phyloP scores from a whole-genome alignment of 345 rosid genomes.

The Cardamine occulta region DNA sequence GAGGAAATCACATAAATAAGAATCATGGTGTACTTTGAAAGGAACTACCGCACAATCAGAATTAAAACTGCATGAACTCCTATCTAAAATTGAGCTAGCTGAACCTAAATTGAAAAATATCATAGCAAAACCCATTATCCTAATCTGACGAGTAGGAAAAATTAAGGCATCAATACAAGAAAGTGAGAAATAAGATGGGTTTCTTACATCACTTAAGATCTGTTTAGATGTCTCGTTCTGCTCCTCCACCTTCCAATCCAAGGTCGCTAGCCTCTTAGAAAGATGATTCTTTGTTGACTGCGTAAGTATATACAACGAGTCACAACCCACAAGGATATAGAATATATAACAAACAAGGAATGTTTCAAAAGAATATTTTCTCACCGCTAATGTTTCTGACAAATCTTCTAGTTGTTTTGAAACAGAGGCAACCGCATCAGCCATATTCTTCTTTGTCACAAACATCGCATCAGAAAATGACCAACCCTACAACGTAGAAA shows the following conservation, averaged over 20 bases:
- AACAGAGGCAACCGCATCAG: slow-evolving; percentile 69
- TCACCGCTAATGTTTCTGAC: slow-evolving; percentile 72
- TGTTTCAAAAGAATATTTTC: background rate
- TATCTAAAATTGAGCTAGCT: background rate
- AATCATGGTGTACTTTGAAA: background rate
- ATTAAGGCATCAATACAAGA: background rate
- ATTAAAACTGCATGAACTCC: background rate
- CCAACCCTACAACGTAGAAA: slow-evolving; percentile 65
- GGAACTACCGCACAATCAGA: background rate
- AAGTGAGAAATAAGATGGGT: slow-evolving; percentile 3
- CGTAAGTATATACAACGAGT: slow-evolving; percentile 34
- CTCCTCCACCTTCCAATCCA: slow-evolving; percentile 92
- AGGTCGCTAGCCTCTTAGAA: slow-evolving; percentile 65
- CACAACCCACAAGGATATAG: slow-evolving; percentile 4
- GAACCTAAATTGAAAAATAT: background rate
- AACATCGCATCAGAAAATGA: slow-evolving; percentile 87
- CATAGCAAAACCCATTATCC: slow-evolving; percentile 4
- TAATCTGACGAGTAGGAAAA: background rate
- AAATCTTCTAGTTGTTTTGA: slow-evolving; percentile 88
- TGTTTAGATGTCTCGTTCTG: slow-evolving; percentile 70
- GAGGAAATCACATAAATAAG: background rate
- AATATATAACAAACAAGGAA: slow-evolving; percentile 17
- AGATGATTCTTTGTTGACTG: slow-evolving; percentile 91
- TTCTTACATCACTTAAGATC: slow-evolving; percentile 63
- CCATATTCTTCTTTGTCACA: slow-evolving; percentile 92